These are phyloP conservation scores for Neonectria ditissima DNA, from an alignment of 2,329 filamentous ascomycete genomes.

Conservation along the genomic window DNA sequence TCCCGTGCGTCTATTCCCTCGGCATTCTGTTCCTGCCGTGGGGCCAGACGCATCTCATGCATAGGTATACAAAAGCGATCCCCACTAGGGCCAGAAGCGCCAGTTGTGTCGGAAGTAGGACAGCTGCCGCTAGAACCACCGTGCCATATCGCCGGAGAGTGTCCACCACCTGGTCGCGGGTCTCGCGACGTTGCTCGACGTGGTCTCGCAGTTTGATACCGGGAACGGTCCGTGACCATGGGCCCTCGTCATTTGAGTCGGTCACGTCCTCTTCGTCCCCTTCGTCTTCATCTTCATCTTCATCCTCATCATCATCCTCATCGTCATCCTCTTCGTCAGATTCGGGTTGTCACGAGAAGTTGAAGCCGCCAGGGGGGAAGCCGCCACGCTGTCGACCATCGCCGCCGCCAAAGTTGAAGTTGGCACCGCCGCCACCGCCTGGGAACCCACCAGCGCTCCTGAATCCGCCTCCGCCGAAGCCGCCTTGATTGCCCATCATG, in stretches of 20 bases:
- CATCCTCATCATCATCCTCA: conserved; percentile 40
- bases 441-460: conserved; percentile 65
- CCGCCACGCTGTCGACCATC: conserved; percentile 53
- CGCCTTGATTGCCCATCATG: conserved; percentile 80
- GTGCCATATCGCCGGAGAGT: conserved; percentile 57
- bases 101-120: conserved; percentile 60
- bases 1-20: conserved; percentile 43
- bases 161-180: conserved; percentile 54
- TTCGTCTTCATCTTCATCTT: conserved; percentile 47
- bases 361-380: conserved; percentile 51
- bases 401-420: conserved; percentile 67
- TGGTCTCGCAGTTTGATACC: conserved; percentile 46
- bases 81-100: conserved; percentile 51
- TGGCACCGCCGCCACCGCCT: conserved; percentile 64
- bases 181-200: conserved; percentile 48
- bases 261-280: conserved; percentile 43
- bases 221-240: conserved; percentile 27
- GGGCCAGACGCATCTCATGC: conserved; percentile 47
- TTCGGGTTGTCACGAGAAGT: conserved; percentile 64
- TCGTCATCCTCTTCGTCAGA: conserved; percentile 45
- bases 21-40: conserved; percentile 36
- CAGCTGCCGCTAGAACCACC: conserved; percentile 56
- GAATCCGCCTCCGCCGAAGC: conserved; percentile 66
- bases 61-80: conserved; percentile 56
- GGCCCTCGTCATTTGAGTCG: conserved; percentile 36